These are phyloP conservation scores for Sonneratia caseolaris DNA, from an alignment of 345 rosid species.

Conservation along the genomic window DNA sequence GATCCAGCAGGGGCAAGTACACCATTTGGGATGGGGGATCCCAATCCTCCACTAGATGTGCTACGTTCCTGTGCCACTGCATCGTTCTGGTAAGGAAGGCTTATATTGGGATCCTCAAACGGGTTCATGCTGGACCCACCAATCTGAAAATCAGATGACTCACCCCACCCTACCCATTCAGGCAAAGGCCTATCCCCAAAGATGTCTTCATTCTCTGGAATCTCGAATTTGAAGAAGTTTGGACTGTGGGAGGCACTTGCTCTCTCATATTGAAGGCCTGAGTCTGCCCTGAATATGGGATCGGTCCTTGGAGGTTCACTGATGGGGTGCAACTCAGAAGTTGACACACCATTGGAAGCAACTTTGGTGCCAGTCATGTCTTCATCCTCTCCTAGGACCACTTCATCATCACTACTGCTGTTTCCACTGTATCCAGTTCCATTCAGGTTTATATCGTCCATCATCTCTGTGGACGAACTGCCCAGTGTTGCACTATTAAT, in stretches of 20 bases:
- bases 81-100: conserved; percentile 15
- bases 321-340: conserved; percentile 26
- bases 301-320: conserved; percentile 11
- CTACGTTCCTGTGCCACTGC: conserved; percentile 26
- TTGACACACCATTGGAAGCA: conserved; percentile 36
- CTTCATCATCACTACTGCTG: conserved; percentile 75
- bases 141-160: conserved; percentile 42
- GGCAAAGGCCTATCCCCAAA: conserved; percentile 45
- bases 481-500: conserved; percentile 40
- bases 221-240: conserved; percentile 47
- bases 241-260: conserved; percentile 25
- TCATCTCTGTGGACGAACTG: conserved; percentile 44
- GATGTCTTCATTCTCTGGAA: conserved; percentile 39
- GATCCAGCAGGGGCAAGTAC: conserved; percentile 13
- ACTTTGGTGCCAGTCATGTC: conserved; percentile 43
- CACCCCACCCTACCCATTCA: conserved; percentile 88
- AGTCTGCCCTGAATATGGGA: neutral
- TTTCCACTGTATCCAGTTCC: conserved; percentile 48
- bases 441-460: conserved; percentile 76
- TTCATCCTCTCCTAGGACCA: conserved; percentile 62
- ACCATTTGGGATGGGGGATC: conserved; percentile 46
- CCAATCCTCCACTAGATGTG: conserved; percentile 24
- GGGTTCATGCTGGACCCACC: conserved; percentile 56
- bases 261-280: conserved; percentile 19
- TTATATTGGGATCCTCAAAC: conserved; percentile 43